Evolutionary conservation across 2,329 filamentous ascomycete species (phyloP), one percentile per base, ranked within the genome.

Genomic region (Sporothrix schenckii): DNA sequence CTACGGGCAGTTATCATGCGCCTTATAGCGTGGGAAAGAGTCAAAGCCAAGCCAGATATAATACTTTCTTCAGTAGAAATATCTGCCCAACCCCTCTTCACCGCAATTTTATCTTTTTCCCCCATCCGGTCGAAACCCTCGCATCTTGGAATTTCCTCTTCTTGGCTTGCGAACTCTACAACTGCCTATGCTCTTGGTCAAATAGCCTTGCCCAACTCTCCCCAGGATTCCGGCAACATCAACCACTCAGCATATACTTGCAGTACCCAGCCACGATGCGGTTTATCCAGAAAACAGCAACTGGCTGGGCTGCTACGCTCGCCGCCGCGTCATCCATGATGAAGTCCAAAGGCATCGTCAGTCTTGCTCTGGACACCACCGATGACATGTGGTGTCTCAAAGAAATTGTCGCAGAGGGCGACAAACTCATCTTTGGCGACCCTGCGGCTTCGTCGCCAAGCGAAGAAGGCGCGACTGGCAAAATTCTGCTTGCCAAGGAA

Each of bases 351-450:
- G 14, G 41, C 21, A 49, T 21, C 11, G 13, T 63, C 41, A 47
- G 60, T 16, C 21, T 63, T 19, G 60, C 44, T n/a, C 41, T 63
- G 7, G 60, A 63, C 13, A 47, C 60, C 19, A 11, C 41, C 21
- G 60, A 63, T 3, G 60, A 63, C 34, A 49, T 63, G n/a, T 63
- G 60, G 60, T 63, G 44, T n/a, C 21, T 49, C 60, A 63, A 63
- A n/a, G 60, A 27, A 19, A 63, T 11, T 16, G 27, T 63, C 7
- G 41, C 13, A 21, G 60, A 16, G 13, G 60, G 24, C 60, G 60
- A 63, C 21, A 63, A 49, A 19, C 41, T 63, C 21, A 27, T 63
- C 27, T 47, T 63, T 14, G 56, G 56, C 34, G 56, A 61, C n/a
- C n/a, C 56, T 7, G 21, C 56, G 30, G 41, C 56, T 21, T 60